Evolutionary conservation across 768 basidiomycete species (phyloP).

Genomic region (Pulveroboletus sp.): DNA sequence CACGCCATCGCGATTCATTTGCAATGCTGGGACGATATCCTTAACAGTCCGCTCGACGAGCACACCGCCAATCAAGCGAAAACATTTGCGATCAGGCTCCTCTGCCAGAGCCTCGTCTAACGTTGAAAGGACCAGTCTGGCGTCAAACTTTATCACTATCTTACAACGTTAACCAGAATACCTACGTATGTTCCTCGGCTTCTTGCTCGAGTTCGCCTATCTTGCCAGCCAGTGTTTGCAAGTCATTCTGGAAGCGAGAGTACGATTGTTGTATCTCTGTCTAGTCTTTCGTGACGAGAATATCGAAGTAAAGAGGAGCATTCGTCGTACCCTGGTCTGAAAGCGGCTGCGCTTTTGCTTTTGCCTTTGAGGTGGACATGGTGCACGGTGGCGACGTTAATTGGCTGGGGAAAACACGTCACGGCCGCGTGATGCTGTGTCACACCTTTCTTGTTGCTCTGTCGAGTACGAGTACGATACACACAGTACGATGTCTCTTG

Average conservation of each 20-base stretch:
- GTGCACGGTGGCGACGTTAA: too few relatives aligned
- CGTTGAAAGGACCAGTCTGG: conserved; percentile 83
- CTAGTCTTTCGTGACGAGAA: conserved; percentile 42
- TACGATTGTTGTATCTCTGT: conserved; percentile 85
- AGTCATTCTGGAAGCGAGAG: conserved; percentile 77
- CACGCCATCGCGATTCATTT: conserved; percentile 87
- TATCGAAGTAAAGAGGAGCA: conserved; percentile 7
- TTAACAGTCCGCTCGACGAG: conserved; percentile 94
- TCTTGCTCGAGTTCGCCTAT: conserved; percentile 96
- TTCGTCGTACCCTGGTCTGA: conserved; percentile 65
- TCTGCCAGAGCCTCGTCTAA: conserved; percentile 76
- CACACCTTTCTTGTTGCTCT: conserved; percentile 20
- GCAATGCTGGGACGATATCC: conserved; percentile 86
- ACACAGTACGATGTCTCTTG: conserved; percentile 53
- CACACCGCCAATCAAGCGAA: conserved; percentile 92
- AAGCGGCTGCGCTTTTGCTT: conserved; percentile 52
- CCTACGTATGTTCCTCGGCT: conserved; percentile 90
- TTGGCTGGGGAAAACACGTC: conserved; percentile 21
- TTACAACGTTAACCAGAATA: conserved; percentile 16
- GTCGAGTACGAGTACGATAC: conserved; percentile 11
- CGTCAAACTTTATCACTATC: not conserved
- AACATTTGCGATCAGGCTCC: conserved; percentile 91
- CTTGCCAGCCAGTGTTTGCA: conserved; percentile 89
- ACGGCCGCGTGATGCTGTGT: conserved; percentile 26
- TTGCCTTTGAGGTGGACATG: conserved; percentile 57